These are phyloP conservation scores for Adansonia gregorii DNA, from an alignment of 441 rosid species.

Conservation along the genomic window DNA sequence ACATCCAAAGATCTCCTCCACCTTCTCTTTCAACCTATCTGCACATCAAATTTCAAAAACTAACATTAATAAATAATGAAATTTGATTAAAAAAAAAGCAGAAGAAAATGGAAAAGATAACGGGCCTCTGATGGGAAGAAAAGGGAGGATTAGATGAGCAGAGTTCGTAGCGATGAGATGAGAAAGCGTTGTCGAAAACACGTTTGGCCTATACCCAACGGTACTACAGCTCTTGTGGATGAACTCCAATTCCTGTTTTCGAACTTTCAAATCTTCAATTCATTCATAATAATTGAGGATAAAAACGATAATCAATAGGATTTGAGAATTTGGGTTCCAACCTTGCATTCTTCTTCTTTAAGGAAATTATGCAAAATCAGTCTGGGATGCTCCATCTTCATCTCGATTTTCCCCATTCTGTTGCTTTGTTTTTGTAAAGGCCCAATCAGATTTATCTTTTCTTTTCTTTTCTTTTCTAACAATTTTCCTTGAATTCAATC, in stretches of 20 bases:
- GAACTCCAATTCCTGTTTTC: slow-evolving; percentile 66
- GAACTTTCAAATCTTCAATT: background rate
- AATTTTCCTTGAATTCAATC: too few species aligned
- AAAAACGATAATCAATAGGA: background rate
- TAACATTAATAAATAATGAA: background rate
- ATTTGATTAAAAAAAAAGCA: background rate
- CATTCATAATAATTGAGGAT: background rate
- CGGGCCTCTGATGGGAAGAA: slow-evolving; percentile 72
- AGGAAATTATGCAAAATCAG: slow-evolving; percentile 40
- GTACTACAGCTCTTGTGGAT: slow-evolving; percentile 81
- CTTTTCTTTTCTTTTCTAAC: too few species aligned
- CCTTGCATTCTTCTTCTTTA: slow-evolving; percentile 44
- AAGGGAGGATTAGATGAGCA: slow-evolving; percentile 66
- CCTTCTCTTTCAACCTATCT: slow-evolving; percentile 81
- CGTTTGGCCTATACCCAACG: slow-evolving; percentile 81
- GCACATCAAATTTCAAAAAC: slow-evolving; percentile 27
- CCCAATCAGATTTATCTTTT: background rate
- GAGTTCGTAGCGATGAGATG: slow-evolving; percentile 85
- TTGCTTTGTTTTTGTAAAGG: background rate
- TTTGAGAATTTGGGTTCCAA: background rate
- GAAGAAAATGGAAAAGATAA: background rate
- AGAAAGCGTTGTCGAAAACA: slow-evolving; percentile 91
- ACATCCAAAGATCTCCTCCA: slow-evolving; percentile 82
- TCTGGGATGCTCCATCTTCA: slow-evolving; percentile 38
- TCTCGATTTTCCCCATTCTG: slow-evolving; percentile 7